Evolutionary conservation across 2,329 filamentous ascomycete genomes (phyloP).

Genomic region (Dothideomycetidae sp.): DNA sequence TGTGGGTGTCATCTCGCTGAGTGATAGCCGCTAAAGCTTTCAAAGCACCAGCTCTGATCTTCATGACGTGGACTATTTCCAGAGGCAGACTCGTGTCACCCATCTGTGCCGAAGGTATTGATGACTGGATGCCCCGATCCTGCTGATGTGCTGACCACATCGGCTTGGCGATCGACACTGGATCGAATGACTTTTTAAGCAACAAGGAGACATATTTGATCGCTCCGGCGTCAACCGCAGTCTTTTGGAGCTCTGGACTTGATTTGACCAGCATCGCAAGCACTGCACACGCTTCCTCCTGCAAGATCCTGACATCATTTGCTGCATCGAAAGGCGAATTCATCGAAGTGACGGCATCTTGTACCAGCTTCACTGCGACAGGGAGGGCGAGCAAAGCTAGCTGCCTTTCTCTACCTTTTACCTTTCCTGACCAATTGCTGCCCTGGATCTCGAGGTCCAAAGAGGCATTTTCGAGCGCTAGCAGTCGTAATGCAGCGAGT

Average conservation of each 20-base stretch:
- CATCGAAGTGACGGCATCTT: constrained; percentile 19
- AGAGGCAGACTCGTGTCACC: constrained; percentile 49
- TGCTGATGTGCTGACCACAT: constrained; percentile 40
- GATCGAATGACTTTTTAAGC: constrained; percentile 52
- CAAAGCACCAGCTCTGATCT: constrained; percentile 59
- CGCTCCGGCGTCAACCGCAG: constrained; percentile 57
- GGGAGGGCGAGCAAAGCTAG: constrained; percentile 33
- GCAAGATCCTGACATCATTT: constrained; percentile 34
- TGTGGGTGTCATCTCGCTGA: constrained; percentile 67
- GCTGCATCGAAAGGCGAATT: constrained; percentile 18
- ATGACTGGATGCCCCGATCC: constrained; percentile 12
- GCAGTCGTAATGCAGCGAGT: constrained; percentile 28
- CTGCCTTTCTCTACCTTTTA: constrained; percentile 27
- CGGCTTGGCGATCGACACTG: constrained; percentile 33
- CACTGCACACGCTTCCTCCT: constrained; percentile 59
- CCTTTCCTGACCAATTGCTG: constrained; percentile 20
- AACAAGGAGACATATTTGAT: constrained; percentile 49
- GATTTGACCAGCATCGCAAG: constrained; percentile 68
- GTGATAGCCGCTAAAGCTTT: constrained; percentile 71
- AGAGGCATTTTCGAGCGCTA: constrained; percentile 23
- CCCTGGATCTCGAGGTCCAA: constrained; percentile 23
- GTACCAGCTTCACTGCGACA: constrained; percentile 34
- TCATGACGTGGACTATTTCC: constrained; percentile 53
- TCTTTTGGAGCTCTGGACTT: constrained; percentile 64
- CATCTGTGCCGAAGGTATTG: constrained; percentile 32